Evolutionary conservation across 768 basidiomycete genomes (phyloP).

Genomic region (Gymnopilus dilepis): DNA sequence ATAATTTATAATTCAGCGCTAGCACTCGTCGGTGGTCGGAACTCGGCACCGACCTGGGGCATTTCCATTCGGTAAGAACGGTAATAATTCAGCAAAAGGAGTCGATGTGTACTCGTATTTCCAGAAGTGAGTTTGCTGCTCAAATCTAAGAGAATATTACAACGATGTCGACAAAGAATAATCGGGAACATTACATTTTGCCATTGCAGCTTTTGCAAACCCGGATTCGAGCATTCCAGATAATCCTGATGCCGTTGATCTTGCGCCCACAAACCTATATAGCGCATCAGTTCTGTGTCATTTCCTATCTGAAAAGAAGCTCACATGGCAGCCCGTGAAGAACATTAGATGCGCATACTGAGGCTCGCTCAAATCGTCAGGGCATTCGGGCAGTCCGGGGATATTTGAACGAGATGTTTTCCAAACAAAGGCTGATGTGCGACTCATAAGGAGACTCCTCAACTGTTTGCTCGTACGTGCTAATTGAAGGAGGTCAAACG

Average conservation of each 20-base stretch:
- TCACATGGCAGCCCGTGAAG: neutral
- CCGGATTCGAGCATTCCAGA: neutral
- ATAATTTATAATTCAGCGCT: no score
- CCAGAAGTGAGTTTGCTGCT: no score
- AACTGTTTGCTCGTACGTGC: no score
- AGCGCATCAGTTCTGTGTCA: neutral
- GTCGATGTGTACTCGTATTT: no score
- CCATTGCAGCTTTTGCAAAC: neutral
- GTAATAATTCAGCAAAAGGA: no score
- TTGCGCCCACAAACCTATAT: neutral
- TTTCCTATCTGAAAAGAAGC: neutral
- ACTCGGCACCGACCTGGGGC: no score
- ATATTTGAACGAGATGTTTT: neutral
- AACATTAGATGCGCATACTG: conserved; percentile 12
- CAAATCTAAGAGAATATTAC: no score
- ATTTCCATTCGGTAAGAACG: no score
- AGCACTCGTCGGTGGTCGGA: no score
- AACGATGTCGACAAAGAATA: no score
- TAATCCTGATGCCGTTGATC: neutral
- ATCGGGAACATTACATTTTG: no score
- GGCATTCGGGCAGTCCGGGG: conserved; percentile 11
- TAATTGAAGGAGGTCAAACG: no score
- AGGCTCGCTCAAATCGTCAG: conserved; percentile 15
- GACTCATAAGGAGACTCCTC: neutral
- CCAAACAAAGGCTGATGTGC: conserved; percentile 3